Percentiles rank a stretch among this genome's conserved stretches.
Conservation (phyloP, 805 yeast species). For the Candida nemodendra region DNA sequence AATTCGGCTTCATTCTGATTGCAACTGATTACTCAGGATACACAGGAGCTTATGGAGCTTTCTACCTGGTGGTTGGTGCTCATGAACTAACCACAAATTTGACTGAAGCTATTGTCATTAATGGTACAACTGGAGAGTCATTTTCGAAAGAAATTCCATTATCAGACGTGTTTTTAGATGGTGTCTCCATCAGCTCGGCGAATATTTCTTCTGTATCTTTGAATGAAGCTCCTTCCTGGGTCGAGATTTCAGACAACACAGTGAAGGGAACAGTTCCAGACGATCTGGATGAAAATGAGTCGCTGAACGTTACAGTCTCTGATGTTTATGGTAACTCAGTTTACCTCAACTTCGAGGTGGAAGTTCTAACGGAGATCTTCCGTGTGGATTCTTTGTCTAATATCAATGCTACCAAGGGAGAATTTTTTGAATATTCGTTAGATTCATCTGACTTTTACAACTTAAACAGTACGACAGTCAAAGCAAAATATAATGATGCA, state of each 20-base stretch:
- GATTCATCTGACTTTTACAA: slow-evolving; percentile 57
- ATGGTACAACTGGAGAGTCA: slow-evolving; percentile 62
- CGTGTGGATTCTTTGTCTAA: slow-evolving; percentile 50
- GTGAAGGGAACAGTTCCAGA: slow-evolving; percentile 59
- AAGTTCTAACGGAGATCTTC: slow-evolving; percentile 53
- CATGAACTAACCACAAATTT: slow-evolving; percentile 73
- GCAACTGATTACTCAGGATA: slow-evolving; percentile 78
- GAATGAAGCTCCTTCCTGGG: slow-evolving; percentile 60
- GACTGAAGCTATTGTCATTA: slow-evolving; percentile 54
- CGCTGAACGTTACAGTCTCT: slow-evolving; percentile 53
- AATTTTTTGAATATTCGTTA: slow-evolving; percentile 57
- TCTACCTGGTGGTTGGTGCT: slow-evolving; percentile 81
- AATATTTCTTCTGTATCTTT: slow-evolving; percentile 57
- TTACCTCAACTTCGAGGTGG: slow-evolving; percentile 54
- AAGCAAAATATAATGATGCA: slow-evolving; percentile 41
- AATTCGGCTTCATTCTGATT: slow-evolving; percentile 66
- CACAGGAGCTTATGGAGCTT: slow-evolving; percentile 66
- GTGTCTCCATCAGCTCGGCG: slow-evolving; percentile 39
- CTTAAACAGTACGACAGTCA: slow-evolving; percentile 45
- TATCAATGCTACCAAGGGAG: slow-evolving; percentile 67
- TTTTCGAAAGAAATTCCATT: slow-evolving; percentile 63
- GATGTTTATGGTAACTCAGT: slow-evolving; percentile 65
- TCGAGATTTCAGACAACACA: slow-evolving; percentile 40
- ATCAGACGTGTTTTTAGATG: slow-evolving; percentile 63
- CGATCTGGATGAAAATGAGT: slow-evolving; percentile 35